phyloP scores from a whole-genome alignment of 441 rosid genomes.

The Melastoma candidum region DNA sequence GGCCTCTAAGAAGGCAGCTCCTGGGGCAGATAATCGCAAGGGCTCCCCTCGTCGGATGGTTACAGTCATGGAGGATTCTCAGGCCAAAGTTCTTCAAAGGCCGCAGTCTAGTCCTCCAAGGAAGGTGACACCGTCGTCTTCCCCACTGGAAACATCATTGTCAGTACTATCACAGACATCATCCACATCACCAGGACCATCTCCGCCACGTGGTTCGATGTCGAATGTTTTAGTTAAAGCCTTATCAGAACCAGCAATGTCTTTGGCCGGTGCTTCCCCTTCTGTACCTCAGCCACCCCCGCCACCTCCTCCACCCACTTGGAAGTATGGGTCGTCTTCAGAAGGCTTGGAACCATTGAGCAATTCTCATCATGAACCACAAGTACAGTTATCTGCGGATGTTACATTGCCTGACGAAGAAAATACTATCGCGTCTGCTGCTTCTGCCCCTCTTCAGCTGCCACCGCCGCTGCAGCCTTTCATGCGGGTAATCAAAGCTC shows the following conservation, averaged over 20 bases:
- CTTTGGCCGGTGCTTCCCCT: too few species aligned
- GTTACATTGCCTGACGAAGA: too few species aligned
- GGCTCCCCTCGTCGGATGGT: constrained; percentile 20
- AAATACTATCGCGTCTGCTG: neutral
- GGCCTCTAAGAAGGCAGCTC: constrained; percentile 23
- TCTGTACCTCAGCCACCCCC: constrained; percentile 12
- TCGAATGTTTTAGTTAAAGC: too few species aligned
- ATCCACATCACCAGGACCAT: constrained; percentile 21
- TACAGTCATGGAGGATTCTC: constrained; percentile 3
- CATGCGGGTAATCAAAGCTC: neutral
- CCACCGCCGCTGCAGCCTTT: constrained; percentile 4
- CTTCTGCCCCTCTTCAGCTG: neutral
- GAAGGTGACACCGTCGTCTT: constrained; percentile 19
- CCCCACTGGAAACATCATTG: constrained; percentile 17
- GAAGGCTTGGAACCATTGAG: neutral
- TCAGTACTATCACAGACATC: neutral
- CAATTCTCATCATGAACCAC: constrained; percentile 9
- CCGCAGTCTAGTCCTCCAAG: constrained; percentile 20
- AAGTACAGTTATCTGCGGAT: too few species aligned
- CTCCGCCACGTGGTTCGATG: constrained; percentile 2
- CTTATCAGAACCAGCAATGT: too few species aligned
- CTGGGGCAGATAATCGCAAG: constrained; percentile 24
- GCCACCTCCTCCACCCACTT: constrained; percentile 26
- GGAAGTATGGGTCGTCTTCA: constrained; percentile 35
- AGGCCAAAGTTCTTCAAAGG: neutral